Conservation (phyloP, 768 basidiomycete genomes). For the Rickenella mellea region DNA sequence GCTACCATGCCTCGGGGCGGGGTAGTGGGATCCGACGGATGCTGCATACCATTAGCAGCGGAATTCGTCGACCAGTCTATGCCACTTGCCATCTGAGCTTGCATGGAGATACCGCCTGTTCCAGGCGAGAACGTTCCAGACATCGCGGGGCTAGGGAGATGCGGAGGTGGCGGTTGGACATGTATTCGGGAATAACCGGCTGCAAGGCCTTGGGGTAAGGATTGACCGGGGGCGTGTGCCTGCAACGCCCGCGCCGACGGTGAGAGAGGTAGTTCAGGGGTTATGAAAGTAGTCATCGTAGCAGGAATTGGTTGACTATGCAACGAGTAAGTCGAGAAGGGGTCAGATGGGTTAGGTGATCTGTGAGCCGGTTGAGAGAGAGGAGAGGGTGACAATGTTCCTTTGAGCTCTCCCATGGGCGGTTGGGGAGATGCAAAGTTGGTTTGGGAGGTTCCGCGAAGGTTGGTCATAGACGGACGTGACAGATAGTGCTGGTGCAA, state of each 20-base stretch:
- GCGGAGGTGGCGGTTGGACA: slow-evolving; percentile 38
- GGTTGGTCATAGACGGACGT: slow-evolving; percentile 1
- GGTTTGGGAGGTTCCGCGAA: neutral
- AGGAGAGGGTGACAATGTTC: slow-evolving; percentile 12
- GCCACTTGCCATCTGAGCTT: slow-evolving; percentile 12
- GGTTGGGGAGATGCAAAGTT: neutral
- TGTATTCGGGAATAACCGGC: slow-evolving; percentile 88
- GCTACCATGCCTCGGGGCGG: slow-evolving; percentile 6
- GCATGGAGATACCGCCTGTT: slow-evolving; percentile 14
- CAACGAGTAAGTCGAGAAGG: slow-evolving; percentile 29
- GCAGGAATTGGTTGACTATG: slow-evolving; percentile 22
- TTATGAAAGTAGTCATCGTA: slow-evolving; percentile 33
- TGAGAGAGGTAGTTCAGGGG: slow-evolving; percentile 41
- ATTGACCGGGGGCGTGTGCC: slow-evolving; percentile 83
- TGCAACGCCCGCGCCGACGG: slow-evolving; percentile 75
- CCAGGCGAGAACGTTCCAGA: slow-evolving; percentile 17
- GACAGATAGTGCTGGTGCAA: slow-evolving; percentile 53
- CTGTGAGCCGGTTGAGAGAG: slow-evolving; percentile 12
- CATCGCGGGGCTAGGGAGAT: slow-evolving; percentile 26
- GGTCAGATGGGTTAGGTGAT: slow-evolving; percentile 22
- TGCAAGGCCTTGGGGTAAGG: slow-evolving; percentile 84
- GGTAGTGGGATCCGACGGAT: neutral
- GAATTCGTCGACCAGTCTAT: slow-evolving; percentile 23
- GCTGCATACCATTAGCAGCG: slow-evolving; percentile 16
- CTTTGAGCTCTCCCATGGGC: slow-evolving; percentile 15